A percentile compares a stretch with the other conserved stretches of the same genome.
Evolutionary conservation across 1,284 basidiomycete genomes (phyloP).

Genomic region (Uromyces viciae-fabae): DNA sequence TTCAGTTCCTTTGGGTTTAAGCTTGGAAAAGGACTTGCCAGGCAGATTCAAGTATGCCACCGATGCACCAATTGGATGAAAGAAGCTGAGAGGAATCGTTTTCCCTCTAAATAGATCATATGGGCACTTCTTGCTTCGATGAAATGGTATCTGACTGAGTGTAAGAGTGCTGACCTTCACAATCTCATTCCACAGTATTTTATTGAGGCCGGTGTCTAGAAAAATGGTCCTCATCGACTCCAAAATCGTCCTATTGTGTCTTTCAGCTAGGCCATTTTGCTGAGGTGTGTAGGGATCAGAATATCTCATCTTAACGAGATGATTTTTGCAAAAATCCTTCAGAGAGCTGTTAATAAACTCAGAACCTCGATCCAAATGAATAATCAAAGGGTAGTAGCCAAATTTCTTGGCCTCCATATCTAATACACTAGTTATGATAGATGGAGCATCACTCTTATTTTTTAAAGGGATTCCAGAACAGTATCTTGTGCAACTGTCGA

Average conservation of each 20-base stretch:
- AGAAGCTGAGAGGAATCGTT: neutral
- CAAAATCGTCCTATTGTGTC: neutral
- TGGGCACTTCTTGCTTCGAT: neutral
- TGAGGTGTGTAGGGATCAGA: constrained; percentile 4
- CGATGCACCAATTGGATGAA: neutral
- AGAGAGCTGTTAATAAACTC: neutral
- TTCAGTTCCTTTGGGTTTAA: neutral
- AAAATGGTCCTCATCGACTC: neutral
- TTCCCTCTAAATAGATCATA: neutral
- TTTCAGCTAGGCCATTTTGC: neutral
- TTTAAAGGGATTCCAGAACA: neutral
- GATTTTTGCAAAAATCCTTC: neutral
- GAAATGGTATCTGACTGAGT: neutral
- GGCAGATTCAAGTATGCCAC: neutral
- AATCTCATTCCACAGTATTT: neutral
- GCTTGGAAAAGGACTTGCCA: neutral
- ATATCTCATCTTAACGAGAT: neutral
- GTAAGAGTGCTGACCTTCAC: neutral
- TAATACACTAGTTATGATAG: neutral
- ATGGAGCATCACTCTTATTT: neutral
- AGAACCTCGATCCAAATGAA: neutral
- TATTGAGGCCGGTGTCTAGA: neutral
- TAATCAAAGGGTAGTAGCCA: neutral
- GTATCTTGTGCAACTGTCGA: neutral
- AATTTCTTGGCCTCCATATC: neutral